Percentiles rank a stretch among this genome's conserved stretches.
Conservation (phyloP, 2,329 filamentous ascomycete genomes). For the Microdochium bolleyi region DNA sequence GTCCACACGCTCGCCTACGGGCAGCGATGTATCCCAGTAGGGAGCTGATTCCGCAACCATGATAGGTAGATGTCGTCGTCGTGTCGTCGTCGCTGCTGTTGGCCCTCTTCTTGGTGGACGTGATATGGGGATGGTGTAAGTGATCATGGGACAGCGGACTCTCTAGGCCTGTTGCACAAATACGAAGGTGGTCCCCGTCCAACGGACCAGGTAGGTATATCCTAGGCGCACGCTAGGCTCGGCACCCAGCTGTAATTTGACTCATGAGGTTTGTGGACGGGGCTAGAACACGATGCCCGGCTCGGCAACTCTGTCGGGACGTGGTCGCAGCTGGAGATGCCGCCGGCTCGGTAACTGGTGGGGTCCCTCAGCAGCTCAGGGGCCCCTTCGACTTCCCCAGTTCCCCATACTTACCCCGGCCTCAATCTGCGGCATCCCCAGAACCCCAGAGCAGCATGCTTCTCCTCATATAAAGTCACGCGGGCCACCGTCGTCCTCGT, state of each 20-base stretch:
- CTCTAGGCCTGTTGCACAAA: background rate
- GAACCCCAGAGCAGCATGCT: background rate
- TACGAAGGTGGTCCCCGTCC: background rate
- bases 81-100: background rate
- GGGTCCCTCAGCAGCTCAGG: background rate
- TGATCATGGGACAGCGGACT: background rate
- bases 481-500: background rate
- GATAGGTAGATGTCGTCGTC: background rate
- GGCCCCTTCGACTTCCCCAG: background rate
- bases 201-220: background rate
- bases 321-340: background rate
- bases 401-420: background rate
- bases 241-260: background rate
- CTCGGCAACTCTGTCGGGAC: background rate
- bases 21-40: conserved; percentile 23
- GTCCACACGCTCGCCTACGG: conserved; percentile 36
- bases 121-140: background rate
- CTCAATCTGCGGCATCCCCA: background rate
- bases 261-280: background rate
- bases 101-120: background rate
- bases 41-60: background rate
- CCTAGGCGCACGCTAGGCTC: background rate
- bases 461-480: background rate
- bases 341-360: background rate
- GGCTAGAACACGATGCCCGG: background rate